A percentile compares a stretch with the other conserved stretches of the same genome.
Conservation (phyloP, 257 asterid genomes). For the Prunella vulgaris region DNA sequence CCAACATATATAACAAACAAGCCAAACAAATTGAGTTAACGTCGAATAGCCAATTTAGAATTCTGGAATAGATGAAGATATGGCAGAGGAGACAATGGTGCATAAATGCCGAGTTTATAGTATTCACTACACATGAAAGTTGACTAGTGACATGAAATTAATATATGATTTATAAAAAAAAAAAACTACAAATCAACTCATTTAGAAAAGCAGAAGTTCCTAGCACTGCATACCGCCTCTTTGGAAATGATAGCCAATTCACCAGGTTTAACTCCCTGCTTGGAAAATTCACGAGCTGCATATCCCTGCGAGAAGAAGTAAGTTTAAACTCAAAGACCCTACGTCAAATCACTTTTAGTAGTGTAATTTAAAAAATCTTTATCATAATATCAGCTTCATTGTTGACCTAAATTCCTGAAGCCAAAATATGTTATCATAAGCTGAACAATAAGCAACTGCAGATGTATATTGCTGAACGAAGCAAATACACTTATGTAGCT, state of each 20-base stretch:
- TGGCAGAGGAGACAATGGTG: background rate
- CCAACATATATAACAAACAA: background rate
- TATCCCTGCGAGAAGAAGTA: slow-evolving; percentile 60
- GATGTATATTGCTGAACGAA: background rate
- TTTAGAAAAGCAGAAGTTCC: background rate
- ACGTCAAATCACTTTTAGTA: background rate
- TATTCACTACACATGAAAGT: background rate
- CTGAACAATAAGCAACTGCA: background rate
- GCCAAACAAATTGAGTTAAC: background rate
- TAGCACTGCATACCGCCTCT: slow-evolving; percentile 65
- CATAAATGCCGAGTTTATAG: background rate
- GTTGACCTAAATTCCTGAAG: background rate
- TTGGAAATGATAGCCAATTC: slow-evolving; percentile 91
- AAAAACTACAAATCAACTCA: slow-evolving; percentile 3
- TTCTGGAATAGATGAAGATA: background rate
- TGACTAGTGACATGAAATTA: slow-evolving; percentile 3
- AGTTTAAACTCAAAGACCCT: background rate
- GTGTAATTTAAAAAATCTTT: background rate
- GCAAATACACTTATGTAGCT: background rate
- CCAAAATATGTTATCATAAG: background rate
- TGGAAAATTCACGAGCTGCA: slow-evolving; percentile 92
- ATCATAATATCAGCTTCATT: background rate
- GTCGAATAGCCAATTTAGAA: background rate
- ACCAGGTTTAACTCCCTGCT: slow-evolving; percentile 84
- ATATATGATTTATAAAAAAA: too few species aligned